These are phyloP conservation scores for Cymbopogon citratus DNA, from an alignment of 176 grass and related monocot species.

Conservation along the genomic window DNA sequence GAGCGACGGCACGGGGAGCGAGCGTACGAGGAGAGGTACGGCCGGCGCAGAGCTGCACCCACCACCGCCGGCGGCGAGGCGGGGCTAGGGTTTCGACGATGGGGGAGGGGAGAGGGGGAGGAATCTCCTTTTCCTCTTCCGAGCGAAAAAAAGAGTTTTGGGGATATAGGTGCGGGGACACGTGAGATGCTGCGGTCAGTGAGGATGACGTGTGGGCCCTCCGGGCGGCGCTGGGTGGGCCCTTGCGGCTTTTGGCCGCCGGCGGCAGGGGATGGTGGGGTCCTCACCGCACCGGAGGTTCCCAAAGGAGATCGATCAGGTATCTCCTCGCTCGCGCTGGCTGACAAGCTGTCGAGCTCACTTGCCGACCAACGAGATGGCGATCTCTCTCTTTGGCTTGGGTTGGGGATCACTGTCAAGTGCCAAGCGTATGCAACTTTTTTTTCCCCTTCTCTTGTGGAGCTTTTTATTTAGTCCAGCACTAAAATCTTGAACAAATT, in stretches of 20 bases:
- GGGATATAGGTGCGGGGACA: background rate
- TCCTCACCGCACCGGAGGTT: background rate
- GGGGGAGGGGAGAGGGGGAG: too few species aligned
- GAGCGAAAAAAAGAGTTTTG: background rate
- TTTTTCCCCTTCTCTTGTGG: too few species aligned
- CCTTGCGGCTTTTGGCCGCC: background rate
- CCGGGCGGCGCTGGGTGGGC: background rate
- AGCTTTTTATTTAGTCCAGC: too few species aligned
- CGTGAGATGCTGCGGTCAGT: background rate
- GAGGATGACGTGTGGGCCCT: background rate
- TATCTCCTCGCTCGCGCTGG: too few species aligned
- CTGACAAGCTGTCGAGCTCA: background rate
- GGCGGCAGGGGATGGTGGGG: background rate
- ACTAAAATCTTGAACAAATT: too few species aligned
- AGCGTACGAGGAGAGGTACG: background rate
- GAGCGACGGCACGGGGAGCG: background rate
- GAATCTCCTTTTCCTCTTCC: background rate
- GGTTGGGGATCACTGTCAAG: too few species aligned
- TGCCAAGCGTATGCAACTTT: too few species aligned
- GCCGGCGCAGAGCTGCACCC: background rate
- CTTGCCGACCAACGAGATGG: background rate
- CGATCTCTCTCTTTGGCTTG: too few species aligned
- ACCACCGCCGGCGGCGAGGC: slow-evolving; percentile 38
- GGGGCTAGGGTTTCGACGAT: slow-evolving; percentile 32
- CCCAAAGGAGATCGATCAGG: too few species aligned